A percentile compares a stretch with the other conserved stretches of the same genome.
These are phyloP conservation scores for Kregervanrija pseudodelftensis DNA, from an alignment of 805 yeast species.

Conservation along the genomic window DNA sequence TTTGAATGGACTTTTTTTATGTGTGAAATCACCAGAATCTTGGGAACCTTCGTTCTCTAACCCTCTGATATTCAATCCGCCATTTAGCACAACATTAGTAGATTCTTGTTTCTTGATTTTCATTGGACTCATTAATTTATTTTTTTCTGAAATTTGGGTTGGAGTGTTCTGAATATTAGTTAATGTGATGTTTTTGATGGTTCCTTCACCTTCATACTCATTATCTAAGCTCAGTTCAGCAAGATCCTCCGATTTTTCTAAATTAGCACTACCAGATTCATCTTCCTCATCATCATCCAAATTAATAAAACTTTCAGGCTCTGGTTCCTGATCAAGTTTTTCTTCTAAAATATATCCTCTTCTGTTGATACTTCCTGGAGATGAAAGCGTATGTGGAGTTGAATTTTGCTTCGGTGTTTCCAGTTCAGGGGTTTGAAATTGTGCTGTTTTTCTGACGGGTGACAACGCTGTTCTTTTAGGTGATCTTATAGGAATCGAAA, in stretches of 20 bases:
- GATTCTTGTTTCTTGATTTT: neutral
- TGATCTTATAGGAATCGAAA: conserved; percentile 26
- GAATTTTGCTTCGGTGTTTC: conserved; percentile 9
- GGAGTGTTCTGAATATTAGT: conserved; percentile 13
- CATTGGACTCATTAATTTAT: conserved; percentile 6
- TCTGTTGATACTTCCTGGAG: conserved; percentile 6
- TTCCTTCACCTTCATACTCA: conserved; percentile 39
- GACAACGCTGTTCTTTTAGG: conserved; percentile 19
- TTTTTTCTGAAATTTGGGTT: conserved; percentile 14
- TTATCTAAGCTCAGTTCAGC: too few relatives aligned
- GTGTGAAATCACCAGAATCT: conserved; percentile 3
- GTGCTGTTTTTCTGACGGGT: conserved; percentile 11
- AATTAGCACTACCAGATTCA: neutral
- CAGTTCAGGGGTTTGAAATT: conserved; percentile 14
- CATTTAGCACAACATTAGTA: neutral
- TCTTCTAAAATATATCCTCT: conserved; percentile 10
- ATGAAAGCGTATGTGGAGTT: conserved; percentile 1
- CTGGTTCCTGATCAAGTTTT: conserved; percentile 6
- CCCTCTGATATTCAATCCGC: conserved; percentile 21
- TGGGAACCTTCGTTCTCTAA: conserved; percentile 1
- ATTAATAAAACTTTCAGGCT: conserved; percentile 19
- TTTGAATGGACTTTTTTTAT: conserved; percentile 11
- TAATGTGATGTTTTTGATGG: conserved; percentile 13
- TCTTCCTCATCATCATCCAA: conserved; percentile 13
- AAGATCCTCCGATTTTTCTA: neutral